phyloP scores from a whole-genome alignment of 345 rosid genomes.

The Dipteronia dyeriana region DNA sequence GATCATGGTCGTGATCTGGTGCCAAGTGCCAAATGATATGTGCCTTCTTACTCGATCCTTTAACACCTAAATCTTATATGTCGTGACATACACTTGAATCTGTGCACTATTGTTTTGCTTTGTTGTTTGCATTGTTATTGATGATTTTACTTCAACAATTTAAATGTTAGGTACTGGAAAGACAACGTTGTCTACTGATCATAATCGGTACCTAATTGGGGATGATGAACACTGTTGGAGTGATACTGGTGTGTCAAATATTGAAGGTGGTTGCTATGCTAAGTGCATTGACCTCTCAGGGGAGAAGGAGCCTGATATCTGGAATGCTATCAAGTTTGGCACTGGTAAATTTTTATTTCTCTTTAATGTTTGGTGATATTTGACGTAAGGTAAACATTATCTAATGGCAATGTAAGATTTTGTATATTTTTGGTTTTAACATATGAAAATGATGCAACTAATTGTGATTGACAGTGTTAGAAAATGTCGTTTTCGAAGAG shows the following conservation, averaged over 20 bases:
- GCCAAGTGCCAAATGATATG: conserved; percentile 34
- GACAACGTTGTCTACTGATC: conserved; percentile 96
- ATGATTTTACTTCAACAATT: conserved; percentile 18
- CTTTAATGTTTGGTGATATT: background rate
- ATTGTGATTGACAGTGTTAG: conserved; percentile 63
- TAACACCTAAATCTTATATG: background rate
- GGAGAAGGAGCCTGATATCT: conserved; percentile 96
- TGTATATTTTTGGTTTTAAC: background rate
- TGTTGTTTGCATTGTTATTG: conserved; percentile 25
- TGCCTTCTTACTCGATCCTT: conserved; percentile 30
- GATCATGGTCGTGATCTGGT: conserved; percentile 33
- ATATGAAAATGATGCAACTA: conserved; percentile 8
- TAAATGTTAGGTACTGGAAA: conserved; percentile 77
- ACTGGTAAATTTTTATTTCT: conserved; percentile 48
- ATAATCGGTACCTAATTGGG: conserved; percentile 86
- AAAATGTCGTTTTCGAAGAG: conserved; percentile 94
- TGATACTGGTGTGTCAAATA: conserved; percentile 91
- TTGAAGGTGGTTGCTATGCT: conserved; percentile 98
- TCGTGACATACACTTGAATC: background rate
- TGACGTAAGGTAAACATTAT: background rate
- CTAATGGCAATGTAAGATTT: background rate
- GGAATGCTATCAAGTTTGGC: conserved; percentile 96
- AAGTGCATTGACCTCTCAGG: conserved; percentile 91
- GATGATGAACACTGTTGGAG: conserved; percentile 98
- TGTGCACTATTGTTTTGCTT: conserved; percentile 8